Base-by-base conservation (phyloP, 306 rosid genomes). In the Glycyrrhiza uralensis region DNA sequence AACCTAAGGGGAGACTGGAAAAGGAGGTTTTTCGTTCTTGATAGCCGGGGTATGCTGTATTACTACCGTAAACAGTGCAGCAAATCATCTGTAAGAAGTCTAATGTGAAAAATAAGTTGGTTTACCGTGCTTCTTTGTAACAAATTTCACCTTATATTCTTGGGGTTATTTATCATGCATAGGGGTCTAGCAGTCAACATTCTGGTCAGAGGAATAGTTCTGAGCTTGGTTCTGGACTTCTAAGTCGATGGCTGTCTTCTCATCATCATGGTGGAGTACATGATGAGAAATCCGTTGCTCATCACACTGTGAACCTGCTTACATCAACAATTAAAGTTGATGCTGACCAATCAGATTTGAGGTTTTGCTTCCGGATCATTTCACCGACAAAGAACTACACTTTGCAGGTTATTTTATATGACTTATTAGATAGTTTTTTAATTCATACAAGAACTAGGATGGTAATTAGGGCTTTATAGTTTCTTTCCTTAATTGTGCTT, bases 21-120 rank as follows among this genome's bases (percentile, higher is more conserved):
- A 85, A 89, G 99, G 85, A 88, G 99, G 80, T 95, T 95, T 86
- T 95, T 95, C 72, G 99, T 95, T 85, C 99, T 95, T 83, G 99
- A 95, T 80, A 95, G 99, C 71, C 89, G 97, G 11, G 99, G 99
- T 69, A 86, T 92, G 97, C 89, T 95, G 72, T 95, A 95, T 82
- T 95, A 95, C 87, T 95, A 95, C 77, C 91, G 99, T 35, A 95
- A 95, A 71, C 99, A 95, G 79, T 55, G 75, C 80, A 85, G 92
- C 87, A 95, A 95, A 86, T 75, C 98, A 84, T 88, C 96, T 68
- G 99, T 95, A 84, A 85, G 98, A 72, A 81, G 49, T 76, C 64
- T 74, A 66, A 6, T 51, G 39, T 50, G 64, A 57, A 76, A 76
- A 75, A 52, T 64, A 69, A 67, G 66, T 75, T 66, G 15, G 36